These are phyloP conservation scores for Rhodotorula graminis DNA, from an alignment of 768 basidiomycete species.

Conservation along the genomic window DNA sequence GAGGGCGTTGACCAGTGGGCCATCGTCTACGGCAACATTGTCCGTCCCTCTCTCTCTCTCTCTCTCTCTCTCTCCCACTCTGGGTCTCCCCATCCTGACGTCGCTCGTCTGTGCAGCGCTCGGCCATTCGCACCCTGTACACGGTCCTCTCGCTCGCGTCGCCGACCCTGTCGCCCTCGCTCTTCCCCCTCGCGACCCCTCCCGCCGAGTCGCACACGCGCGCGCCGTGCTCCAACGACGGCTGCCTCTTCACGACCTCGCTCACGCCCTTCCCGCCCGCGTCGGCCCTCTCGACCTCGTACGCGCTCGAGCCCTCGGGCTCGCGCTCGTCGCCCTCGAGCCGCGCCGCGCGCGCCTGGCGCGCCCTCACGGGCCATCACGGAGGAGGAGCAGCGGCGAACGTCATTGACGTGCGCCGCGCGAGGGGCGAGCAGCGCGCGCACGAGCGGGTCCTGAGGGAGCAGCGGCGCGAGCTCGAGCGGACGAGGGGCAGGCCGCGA, in stretches of 20 bases:
- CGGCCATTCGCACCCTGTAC: constrained; percentile 23
- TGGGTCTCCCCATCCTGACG: too few relatives aligned
- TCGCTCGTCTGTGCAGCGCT: not conserved
- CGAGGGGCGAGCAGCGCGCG: not conserved
- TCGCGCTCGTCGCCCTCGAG: not conserved
- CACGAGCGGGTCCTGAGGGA: not conserved
- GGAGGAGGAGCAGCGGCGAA: too few relatives aligned
- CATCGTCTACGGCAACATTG: constrained; percentile 20
- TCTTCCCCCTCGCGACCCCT: constrained; percentile 31
- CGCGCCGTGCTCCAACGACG: constrained; percentile 35
- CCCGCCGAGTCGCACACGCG: constrained; percentile 29
- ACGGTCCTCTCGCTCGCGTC: constrained; percentile 19
- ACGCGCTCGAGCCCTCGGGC: constrained; percentile 3
- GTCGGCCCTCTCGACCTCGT: constrained; percentile 1
- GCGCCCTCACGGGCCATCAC: not conserved
- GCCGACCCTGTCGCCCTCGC: constrained; percentile 18
- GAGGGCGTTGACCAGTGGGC: constrained; percentile 16
- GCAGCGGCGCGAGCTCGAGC: not conserved
- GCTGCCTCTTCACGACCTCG: constrained; percentile 37
- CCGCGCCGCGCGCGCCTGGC: not conserved
- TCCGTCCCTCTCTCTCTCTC: not conserved
- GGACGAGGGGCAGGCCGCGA: not conserved
- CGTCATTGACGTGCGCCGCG: not conserved
- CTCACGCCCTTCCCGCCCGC: constrained; percentile 31
- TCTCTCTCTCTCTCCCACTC: not conserved